phyloP scores from a whole-genome alignment of 2,329 filamentous ascomycete species.

The Trematosphaeria pertusa region DNA sequence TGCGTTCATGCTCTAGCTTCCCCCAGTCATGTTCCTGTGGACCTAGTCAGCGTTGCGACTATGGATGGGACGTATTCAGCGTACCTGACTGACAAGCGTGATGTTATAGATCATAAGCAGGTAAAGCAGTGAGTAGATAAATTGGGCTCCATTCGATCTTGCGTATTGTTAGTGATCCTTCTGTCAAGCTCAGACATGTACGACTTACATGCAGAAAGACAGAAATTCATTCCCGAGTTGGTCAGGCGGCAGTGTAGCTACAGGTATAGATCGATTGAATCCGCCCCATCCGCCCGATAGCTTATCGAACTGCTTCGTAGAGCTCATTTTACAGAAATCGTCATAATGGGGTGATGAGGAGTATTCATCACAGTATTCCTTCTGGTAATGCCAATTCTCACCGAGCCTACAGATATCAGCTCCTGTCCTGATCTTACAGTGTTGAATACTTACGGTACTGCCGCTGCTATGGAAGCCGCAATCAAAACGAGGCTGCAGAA shows the following conservation, averaged over 20 bases:
- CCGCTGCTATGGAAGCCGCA: slow-evolving; percentile 25
- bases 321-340: slow-evolving; percentile 13
- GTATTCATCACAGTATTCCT: background rate
- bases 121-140: slow-evolving; percentile 40
- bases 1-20: slow-evolving; percentile 30
- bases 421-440: background rate
- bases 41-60: too few species aligned
- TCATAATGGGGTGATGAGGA: background rate
- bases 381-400: background rate
- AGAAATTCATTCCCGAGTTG: slow-evolving; percentile 28
- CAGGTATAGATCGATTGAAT: slow-evolving; percentile 27
- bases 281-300: slow-evolving; percentile 33
- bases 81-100: slow-evolving; percentile 30
- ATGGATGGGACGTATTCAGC: too few species aligned
- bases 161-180: slow-evolving; percentile 2
- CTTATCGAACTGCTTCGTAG: slow-evolving; percentile 10
- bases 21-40: slow-evolving; percentile 39
- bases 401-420: slow-evolving; percentile 3
- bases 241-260: slow-evolving; percentile 24
- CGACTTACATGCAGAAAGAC: slow-evolving; percentile 32
- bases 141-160: slow-evolving; percentile 38
- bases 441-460: slow-evolving; percentile 22
- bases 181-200: background rate
- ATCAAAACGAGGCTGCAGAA: slow-evolving; percentile 30
- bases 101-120: slow-evolving; percentile 42